Percentiles rank a stretch among this genome's conserved stretches.
Conservation (phyloP, 306 rosid genomes). For the Vicia faba region DNA sequence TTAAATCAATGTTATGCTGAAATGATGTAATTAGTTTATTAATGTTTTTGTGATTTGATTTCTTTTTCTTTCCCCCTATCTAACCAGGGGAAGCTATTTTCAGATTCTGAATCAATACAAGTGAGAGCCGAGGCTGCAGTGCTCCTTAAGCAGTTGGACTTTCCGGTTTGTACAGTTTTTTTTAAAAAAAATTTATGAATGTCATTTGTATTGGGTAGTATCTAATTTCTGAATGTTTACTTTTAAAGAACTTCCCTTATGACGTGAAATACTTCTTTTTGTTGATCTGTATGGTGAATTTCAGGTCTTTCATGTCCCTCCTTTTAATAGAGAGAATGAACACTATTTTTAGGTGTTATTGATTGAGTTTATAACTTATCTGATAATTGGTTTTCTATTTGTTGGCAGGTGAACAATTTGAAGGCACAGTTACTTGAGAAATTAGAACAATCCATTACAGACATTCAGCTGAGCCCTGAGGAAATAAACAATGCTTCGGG, state of each 20-base stretch:
- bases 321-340: not conserved
- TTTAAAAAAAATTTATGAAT: not conserved
- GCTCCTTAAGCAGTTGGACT: conserved; percentile 91
- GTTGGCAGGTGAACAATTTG: conserved; percentile 79
- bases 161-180: conserved; percentile 63
- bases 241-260: conserved; percentile 7
- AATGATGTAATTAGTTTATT: conserved; percentile 14
- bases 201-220: conserved; percentile 5
- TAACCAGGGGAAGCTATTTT: conserved; percentile 82
- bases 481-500: conserved; percentile 52
- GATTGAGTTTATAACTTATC: conserved; percentile 35
- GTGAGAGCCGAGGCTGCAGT: conserved; percentile 95
- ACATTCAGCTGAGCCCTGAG: conserved; percentile 65
- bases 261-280: conserved; percentile 4
- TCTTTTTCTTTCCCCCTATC: conserved; percentile 32
- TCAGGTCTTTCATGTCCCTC: conserved; percentile 13
- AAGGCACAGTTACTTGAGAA: conserved; percentile 78
- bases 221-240: conserved; percentile 27
- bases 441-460: conserved; percentile 72
- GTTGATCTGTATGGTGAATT: conserved; percentile 15
- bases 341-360: conserved; percentile 16
- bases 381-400: conserved; percentile 39
- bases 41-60: conserved; percentile 34
- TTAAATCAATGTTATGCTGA: conserved; percentile 28
- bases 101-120: conserved; percentile 90